Conservation (phyloP, 805 yeast genomes). For the Myxozyma mucilagina region DNA sequence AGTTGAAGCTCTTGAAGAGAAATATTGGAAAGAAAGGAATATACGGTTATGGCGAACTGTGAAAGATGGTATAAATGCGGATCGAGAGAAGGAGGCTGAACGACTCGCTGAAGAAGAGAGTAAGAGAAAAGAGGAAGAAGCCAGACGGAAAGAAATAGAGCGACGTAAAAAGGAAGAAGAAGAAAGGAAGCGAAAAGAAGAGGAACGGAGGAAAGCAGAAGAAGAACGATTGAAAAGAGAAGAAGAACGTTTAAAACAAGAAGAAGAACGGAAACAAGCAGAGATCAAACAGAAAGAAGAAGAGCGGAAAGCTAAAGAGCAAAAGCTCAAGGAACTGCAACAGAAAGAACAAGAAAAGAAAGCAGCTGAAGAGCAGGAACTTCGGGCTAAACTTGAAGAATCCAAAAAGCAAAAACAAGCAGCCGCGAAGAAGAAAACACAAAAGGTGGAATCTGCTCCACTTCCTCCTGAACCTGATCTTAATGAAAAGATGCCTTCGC, state of each 20-base stretch:
- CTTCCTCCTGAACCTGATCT: conserved; percentile 5
- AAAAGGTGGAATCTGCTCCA: neutral
- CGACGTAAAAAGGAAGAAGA: conserved; percentile 28
- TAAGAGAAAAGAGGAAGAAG: conserved; percentile 33
- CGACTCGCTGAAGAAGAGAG: conserved; percentile 24
- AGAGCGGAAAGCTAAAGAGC: too few relatives aligned
- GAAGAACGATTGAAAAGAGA: conserved; percentile 34
- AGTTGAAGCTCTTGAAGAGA: neutral
- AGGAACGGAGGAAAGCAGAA: conserved; percentile 33
- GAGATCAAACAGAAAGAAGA: conserved; percentile 17
- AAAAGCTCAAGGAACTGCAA: too few relatives aligned
- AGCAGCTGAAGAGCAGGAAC: neutral
- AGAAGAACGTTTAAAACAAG: conserved; percentile 27
- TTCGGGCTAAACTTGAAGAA: neutral
- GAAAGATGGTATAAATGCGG: conserved; percentile 3
- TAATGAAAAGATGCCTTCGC: neutral
- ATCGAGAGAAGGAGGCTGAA: conserved; percentile 9
- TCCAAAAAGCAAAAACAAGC: neutral
- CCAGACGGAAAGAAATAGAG: neutral
- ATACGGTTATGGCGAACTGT: conserved; percentile 18
- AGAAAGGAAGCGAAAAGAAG: conserved; percentile 30
- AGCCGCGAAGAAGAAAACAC: neutral
- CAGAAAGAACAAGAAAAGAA: neutral
- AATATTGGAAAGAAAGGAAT: conserved; percentile 6
- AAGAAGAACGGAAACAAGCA: conserved; percentile 27